Conservation (phyloP, 352 stramenopile genomes). For the Pythium scleroteichum region DNA sequence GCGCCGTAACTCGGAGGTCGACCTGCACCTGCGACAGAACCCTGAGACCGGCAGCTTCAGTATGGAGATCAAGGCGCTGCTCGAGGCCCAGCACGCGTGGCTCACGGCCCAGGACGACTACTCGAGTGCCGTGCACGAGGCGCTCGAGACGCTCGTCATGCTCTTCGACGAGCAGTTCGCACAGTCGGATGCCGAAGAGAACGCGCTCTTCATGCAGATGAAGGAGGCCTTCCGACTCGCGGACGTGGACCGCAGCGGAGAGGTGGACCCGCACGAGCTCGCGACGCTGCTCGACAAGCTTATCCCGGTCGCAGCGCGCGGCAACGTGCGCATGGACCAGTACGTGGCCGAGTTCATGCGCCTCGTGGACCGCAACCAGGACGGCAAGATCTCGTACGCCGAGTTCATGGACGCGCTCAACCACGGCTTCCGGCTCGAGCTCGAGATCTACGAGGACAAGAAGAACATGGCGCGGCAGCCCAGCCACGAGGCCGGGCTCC, state of each 20-base stretch:
- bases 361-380: conserved; percentile 64
- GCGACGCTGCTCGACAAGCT: conserved; percentile 65
- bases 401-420: conserved; percentile 83
- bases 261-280: conserved; percentile 63
- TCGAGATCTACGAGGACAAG: conserved; percentile 62
- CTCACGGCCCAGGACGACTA: conserved; percentile 35
- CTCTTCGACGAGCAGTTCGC: conserved; percentile 66
- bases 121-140: conserved; percentile 40
- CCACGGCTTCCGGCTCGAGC: conserved; percentile 65
- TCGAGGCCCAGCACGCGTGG: conserved; percentile 19
- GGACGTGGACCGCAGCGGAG: conserved; percentile 57
- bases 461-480: conserved; percentile 5
- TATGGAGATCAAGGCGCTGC: conserved; percentile 10
- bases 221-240: conserved; percentile 73
- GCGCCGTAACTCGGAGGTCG: conserved; percentile 26
- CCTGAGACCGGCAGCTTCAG: conserved; percentile 18
- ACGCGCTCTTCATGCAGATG: conserved; percentile 76
- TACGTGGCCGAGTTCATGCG: conserved; percentile 81
- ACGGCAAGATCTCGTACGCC: conserved; percentile 62
- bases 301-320: conserved; percentile 42
- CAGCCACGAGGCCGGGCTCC: background rate
- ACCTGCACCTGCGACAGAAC: conserved; percentile 29
- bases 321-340: conserved; percentile 53
- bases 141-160: conserved; percentile 53
- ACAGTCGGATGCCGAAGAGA: conserved; percentile 52